Base-by-base conservation (phyloP, 495 filamentous ascomycete species). In the Parathielavia appendiculata region DNA sequence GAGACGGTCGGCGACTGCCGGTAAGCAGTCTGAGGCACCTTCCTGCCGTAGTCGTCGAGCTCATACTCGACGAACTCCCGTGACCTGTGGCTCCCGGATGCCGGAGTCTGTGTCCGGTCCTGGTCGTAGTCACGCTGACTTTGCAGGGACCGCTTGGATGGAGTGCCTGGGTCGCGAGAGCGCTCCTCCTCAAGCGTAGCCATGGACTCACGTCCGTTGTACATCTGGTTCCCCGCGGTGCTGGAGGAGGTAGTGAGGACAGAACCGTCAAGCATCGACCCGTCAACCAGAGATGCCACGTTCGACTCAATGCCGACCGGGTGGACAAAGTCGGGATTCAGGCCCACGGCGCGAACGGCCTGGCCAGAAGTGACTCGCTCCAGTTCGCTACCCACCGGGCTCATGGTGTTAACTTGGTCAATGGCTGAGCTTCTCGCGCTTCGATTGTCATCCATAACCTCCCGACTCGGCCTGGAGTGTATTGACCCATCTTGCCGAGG, bases 271-370 rank as follows among this genome's bases (percentile, higher is more conserved):
- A 89, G 80, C 57, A 95, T 79, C 4, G 90, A 93, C 2, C 89
- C 90, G 32, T 95, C 88, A 47, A 90, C 81, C 10, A 97, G 77
- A 9, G 90, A 95, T 12, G 91, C 92, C 36, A 96, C 91, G 22
- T 86, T 86, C 35, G 91, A 96, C 70, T 95, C 90, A 5, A 92
- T 86, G 8, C 79, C 86, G n/a, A 79, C 57, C 4, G 85, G 86
- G 50, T 88, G 84, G 2, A 91, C 79, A 65, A 88, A 88, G 50
- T 87, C 77, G 17, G 90, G 87, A 60, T 90, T 95, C 17, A 85
- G 81, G 35, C 80, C 86, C 26, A 86, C 70, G 4, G 81, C 81
- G 45, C 81, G 80, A 20, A 95, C 83, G 49, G 86, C 80, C 59
- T 88, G 86, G 19, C 83, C 86, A 44, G 84, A 77, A 30, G 83